phyloP scores from a whole-genome alignment of 176 grass and related monocot genomes.

The Carex parvula region DNA sequence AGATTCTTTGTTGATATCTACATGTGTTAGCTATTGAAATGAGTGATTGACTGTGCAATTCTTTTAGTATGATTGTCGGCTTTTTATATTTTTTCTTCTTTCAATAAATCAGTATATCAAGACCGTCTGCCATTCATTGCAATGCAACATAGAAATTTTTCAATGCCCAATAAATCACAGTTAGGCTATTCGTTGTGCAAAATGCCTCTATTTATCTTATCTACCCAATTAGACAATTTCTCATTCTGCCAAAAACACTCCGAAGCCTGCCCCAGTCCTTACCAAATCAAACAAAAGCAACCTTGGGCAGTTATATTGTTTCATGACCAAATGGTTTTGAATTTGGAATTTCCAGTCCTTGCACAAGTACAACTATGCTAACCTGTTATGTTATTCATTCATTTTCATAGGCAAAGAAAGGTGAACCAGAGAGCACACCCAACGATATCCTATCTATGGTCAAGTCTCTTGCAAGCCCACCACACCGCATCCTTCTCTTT shows the following conservation, averaged over 20 bases:
- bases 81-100: background rate
- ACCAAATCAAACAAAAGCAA: background rate
- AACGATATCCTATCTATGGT: conserved; percentile 89
- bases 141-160: background rate
- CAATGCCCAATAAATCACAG: background rate
- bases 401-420: conserved; percentile 74
- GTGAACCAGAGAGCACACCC: conserved; percentile 81
- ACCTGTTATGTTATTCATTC: conserved; percentile 3
- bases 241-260: background rate
- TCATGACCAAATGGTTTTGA: background rate
- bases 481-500: conserved; percentile 88
- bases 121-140: background rate
- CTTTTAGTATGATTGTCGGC: background rate
- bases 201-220: background rate
- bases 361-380: background rate
- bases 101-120: background rate
- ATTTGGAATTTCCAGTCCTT: background rate
- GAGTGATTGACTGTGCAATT: background rate
- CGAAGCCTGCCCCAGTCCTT: background rate
- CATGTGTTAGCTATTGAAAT: background rate
- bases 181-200: background rate
- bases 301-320: background rate
- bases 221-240: background rate
- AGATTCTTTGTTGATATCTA: background rate
- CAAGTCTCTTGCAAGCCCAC: conserved; percentile 74